Percentiles rank a stretch among this genome's conserved stretches.
Conservation (phyloP, 2,329 filamentous ascomycete species). For the Cordyceps militaris region DNA sequence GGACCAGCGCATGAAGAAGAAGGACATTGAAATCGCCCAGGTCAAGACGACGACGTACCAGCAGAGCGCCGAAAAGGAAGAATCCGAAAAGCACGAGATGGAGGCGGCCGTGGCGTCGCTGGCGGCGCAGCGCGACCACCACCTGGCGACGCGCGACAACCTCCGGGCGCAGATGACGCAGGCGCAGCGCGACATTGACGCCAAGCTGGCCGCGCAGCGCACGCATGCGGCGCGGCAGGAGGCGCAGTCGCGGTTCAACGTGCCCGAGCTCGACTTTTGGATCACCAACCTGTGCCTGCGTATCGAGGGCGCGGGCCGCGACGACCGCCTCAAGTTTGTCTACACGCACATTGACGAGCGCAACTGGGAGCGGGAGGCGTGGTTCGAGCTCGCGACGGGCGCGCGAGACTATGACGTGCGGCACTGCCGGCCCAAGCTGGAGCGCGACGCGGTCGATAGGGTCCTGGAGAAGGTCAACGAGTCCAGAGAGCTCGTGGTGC, state of each 20-base stretch:
- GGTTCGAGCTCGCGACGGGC: constrained; percentile 83
- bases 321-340: constrained; percentile 82
- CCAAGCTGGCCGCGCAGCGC: constrained; percentile 62
- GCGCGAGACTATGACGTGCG: constrained; percentile 79
- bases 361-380: constrained; percentile 82
- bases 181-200: constrained; percentile 63
- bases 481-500: constrained; percentile 59
- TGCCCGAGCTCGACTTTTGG: constrained; percentile 94
- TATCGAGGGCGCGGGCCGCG: constrained; percentile 80
- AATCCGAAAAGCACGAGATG: constrained; percentile 71
- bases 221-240: constrained; percentile 69
- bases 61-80: constrained; percentile 69
- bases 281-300: constrained; percentile 80
- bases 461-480: constrained; percentile 79
- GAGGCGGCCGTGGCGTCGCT: constrained; percentile 54
- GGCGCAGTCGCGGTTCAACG: constrained; percentile 78
- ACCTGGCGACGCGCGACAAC: constrained; percentile 48
- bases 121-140: constrained; percentile 52
- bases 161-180: constrained; percentile 57
- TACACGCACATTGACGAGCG: constrained; percentile 82
- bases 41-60: constrained; percentile 64
- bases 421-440: constrained; percentile 74
- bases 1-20: constrained; percentile 83
- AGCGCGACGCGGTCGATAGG: constrained; percentile 67
- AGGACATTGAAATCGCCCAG: constrained; percentile 76